A percentile compares a stretch with the other conserved stretches of the same genome.
These are phyloP conservation scores for Penicillium expansum DNA, from an alignment of 2,329 filamentous ascomycete genomes.

Conservation along the genomic window DNA sequence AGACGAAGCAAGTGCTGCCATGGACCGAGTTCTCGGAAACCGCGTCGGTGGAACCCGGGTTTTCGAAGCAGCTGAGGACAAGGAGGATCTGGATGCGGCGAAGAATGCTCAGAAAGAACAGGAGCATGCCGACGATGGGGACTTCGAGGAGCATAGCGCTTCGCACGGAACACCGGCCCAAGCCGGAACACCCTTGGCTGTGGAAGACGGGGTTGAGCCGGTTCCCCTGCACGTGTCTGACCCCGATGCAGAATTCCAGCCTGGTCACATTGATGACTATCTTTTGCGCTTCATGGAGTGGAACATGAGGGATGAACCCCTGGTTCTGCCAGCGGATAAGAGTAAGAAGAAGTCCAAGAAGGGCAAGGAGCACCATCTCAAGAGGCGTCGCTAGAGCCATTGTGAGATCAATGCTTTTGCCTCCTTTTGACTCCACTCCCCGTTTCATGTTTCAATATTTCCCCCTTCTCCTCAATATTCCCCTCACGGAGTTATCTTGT, in stretches of 20 bases:
- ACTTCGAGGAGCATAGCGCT: slow-evolving; percentile 68
- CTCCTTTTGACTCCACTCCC: background rate
- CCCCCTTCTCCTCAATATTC: no score
- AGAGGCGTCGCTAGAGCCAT: slow-evolving; percentile 32
- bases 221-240: slow-evolving; percentile 13
- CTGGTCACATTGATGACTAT: slow-evolving; percentile 69
- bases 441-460: background rate
- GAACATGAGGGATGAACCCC: slow-evolving; percentile 50
- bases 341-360: slow-evolving; percentile 49
- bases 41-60: slow-evolving; percentile 66
- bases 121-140: slow-evolving; percentile 75
- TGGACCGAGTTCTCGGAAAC: slow-evolving; percentile 79
- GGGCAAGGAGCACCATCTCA: slow-evolving; percentile 47
- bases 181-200: slow-evolving; percentile 32
- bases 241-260: slow-evolving; percentile 44
- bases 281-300: slow-evolving; percentile 69
- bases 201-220: slow-evolving; percentile 27
- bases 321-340: slow-evolving; percentile 49
- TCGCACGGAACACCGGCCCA: slow-evolving; percentile 37
- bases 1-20: slow-evolving; percentile 73
- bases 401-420: background rate
- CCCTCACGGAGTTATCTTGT: background rate
- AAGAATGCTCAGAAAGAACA: slow-evolving; percentile 86
- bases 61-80: slow-evolving; percentile 86
- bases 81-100: slow-evolving; percentile 85